A percentile compares a stretch with the other conserved stretches of the same genome.
These are phyloP conservation scores for Aspergillus costaricaensis DNA, from an alignment of 2,329 filamentous ascomycete species.

Conservation along the genomic window DNA sequence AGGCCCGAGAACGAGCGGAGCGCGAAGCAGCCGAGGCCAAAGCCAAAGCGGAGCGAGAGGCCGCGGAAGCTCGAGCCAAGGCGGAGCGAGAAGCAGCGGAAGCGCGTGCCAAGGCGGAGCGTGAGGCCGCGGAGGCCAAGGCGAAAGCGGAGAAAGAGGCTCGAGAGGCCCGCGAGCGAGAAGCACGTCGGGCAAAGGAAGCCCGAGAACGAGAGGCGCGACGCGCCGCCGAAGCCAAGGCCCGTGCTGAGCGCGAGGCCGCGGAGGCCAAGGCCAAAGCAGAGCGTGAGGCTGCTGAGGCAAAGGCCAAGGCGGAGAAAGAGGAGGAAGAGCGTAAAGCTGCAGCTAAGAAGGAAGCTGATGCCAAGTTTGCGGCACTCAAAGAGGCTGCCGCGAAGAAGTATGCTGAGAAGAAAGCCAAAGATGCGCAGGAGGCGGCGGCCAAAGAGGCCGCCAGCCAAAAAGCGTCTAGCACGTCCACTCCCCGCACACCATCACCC, in stretches of 20 bases:
- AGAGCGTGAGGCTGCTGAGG: slow-evolving; percentile 38
- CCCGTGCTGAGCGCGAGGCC: slow-evolving; percentile 18
- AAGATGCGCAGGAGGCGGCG: slow-evolving; percentile 34
- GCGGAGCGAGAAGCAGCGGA: slow-evolving; percentile 27
- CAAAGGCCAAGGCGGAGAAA: slow-evolving; percentile 38
- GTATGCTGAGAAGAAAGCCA: slow-evolving; percentile 41
- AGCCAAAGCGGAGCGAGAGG: slow-evolving; percentile 36
- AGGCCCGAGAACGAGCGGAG: slow-evolving; percentile 32
- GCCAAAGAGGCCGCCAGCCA: slow-evolving; percentile 30
- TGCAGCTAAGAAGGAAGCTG: slow-evolving; percentile 40
- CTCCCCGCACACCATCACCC: slow-evolving; percentile 42
- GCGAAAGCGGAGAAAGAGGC: slow-evolving; percentile 25
- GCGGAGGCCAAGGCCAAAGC: slow-evolving; percentile 36
- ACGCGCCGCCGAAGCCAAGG: slow-evolving; percentile 27
- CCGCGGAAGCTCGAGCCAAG: slow-evolving; percentile 28
- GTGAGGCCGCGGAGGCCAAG: slow-evolving; percentile 24
- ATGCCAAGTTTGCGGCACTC: slow-evolving; percentile 40
- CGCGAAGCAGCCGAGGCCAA: slow-evolving; percentile 40
- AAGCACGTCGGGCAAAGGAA: slow-evolving; percentile 18
- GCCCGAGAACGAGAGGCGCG: slow-evolving; percentile 21
- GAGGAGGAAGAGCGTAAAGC: slow-evolving; percentile 58
- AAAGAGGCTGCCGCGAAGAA: slow-evolving; percentile 44
- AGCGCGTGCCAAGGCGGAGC: slow-evolving; percentile 19
- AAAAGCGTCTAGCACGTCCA: slow-evolving; percentile 29
- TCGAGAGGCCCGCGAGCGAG: neutral